A percentile compares a stretch with the other conserved stretches of the same genome.
These are phyloP conservation scores for Populus davidiana DNA, from an alignment of 345 rosid species.

Conservation along the genomic window DNA sequence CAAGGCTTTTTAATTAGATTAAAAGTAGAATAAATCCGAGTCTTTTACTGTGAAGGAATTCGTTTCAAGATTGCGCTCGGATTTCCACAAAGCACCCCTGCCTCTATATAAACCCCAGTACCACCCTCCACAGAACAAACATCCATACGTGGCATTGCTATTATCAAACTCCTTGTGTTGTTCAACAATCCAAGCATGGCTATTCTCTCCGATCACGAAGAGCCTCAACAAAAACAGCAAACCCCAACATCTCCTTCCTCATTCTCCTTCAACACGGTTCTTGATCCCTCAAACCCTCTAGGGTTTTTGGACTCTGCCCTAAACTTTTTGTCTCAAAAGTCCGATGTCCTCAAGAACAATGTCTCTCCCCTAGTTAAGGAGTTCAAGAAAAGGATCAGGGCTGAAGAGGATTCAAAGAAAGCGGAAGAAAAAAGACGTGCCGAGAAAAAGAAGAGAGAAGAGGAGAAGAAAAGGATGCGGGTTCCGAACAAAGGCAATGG, in stretches of 20 bases:
- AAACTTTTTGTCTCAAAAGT: background rate
- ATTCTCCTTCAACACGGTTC: background rate
- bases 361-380: background rate
- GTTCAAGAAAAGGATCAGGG: background rate
- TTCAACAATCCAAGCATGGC: constrained; percentile 12
- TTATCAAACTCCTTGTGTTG: background rate
- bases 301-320: constrained; percentile 8
- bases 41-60: no score
- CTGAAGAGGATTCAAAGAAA: background rate
- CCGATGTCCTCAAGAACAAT: background rate
- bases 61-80: no score
- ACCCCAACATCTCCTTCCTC: background rate
- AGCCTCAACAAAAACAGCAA: constrained; percentile 10
- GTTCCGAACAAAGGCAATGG: constrained; percentile 32
- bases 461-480: background rate
- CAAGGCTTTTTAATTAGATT: no score
- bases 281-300: constrained; percentile 5
- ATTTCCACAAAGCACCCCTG: no score
- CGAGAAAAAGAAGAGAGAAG: background rate
- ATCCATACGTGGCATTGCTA: background rate
- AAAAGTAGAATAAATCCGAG: no score
- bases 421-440: background rate
- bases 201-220: constrained; percentile 20
- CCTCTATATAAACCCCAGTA: no score
- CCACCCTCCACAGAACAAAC: no score